These are phyloP conservation scores for Ceratobasidium sp. DNA, from an alignment of 1,284 basidiomycete species.

Conservation along the genomic window DNA sequence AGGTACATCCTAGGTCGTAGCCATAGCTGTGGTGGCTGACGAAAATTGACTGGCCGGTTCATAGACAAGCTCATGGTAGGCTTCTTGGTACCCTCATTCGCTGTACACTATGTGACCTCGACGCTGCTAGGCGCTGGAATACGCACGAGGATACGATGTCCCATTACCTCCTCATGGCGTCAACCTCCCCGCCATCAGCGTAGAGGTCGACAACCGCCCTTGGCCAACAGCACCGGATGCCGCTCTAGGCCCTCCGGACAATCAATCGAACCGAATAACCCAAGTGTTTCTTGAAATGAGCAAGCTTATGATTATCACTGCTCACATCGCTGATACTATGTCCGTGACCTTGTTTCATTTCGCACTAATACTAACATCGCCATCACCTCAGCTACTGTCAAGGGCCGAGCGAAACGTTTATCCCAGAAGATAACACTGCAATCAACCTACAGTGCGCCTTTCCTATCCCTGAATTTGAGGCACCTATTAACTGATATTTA, in stretches of 20 bases:
- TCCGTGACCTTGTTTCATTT: background rate
- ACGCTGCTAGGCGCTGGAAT: constrained; percentile 14
- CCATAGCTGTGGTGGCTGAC: constrained; percentile 58
- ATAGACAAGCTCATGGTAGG: constrained; percentile 29
- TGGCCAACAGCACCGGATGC: constrained; percentile 9
- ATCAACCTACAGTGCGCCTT: constrained; percentile 18
- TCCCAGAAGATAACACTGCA: constrained; percentile 19
- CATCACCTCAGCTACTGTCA: background rate
- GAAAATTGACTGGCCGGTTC: background rate
- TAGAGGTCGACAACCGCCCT: constrained; percentile 2
- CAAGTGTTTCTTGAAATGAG: constrained; percentile 27
- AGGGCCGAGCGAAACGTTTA: background rate
- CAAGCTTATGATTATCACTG: constrained; percentile 27
- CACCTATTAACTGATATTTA: background rate
- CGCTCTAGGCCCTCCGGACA: background rate
- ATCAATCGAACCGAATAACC: constrained; percentile 4
- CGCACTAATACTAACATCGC: background rate
- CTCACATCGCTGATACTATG: constrained; percentile 15
- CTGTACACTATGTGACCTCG: background rate
- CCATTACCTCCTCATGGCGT: constrained; percentile 52
- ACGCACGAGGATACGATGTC: constrained; percentile 68
- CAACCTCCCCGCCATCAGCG: constrained; percentile 21
- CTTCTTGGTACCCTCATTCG: too few relatives aligned
- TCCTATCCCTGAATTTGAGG: background rate
- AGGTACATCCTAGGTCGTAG: constrained; percentile 51